Conservation (phyloP, 768 basidiomycete species). For the Mycena galericulata region DNA sequence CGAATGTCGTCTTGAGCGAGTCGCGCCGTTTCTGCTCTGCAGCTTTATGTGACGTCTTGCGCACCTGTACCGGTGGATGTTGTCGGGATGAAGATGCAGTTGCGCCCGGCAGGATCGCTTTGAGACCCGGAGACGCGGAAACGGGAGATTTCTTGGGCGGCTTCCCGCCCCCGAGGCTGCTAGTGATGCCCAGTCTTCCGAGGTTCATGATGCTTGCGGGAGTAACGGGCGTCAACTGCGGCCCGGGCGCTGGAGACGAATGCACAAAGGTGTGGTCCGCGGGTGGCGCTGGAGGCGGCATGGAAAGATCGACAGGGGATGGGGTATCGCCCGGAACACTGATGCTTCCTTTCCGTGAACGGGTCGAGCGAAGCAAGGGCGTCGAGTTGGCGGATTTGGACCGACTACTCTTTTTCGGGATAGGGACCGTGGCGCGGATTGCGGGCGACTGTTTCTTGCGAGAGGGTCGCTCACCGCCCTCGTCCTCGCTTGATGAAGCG, state of each 20-base stretch:
- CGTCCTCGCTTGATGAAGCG: constrained; percentile 69
- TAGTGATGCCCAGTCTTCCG: constrained; percentile 68
- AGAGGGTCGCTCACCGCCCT: constrained; percentile 53
- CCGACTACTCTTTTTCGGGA: constrained; percentile 40
- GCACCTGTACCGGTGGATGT: constrained; percentile 55
- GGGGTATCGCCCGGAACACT: constrained; percentile 70
- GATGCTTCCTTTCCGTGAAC: constrained; percentile 55
- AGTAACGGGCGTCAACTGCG: constrained; percentile 80
- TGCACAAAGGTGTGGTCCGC: constrained; percentile 26
- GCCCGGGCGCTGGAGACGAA: constrained; percentile 19
- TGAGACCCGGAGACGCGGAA: constrained; percentile 63
- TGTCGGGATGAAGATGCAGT: constrained; percentile 23
- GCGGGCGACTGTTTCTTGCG: constrained; percentile 69
- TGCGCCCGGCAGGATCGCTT: constrained; percentile 77
- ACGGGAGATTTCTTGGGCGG: constrained; percentile 45
- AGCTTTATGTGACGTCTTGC: constrained; percentile 91
- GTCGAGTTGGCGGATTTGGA: constrained; percentile 72
- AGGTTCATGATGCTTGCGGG: constrained; percentile 96
- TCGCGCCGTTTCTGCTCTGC: constrained; percentile 98
- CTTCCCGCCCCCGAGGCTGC: constrained; percentile 43
- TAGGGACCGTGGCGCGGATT: constrained; percentile 49
- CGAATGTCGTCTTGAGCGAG: constrained; percentile 94
- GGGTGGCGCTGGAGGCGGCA: constrained; percentile 85
- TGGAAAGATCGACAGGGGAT: constrained; percentile 87
- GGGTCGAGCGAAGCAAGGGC: constrained; percentile 63